Percentiles rank a stretch among this genome's conserved stretches.
phyloP scores from a whole-genome alignment of 768 basidiomycete species.

The Podaxis pistillaris region DNA sequence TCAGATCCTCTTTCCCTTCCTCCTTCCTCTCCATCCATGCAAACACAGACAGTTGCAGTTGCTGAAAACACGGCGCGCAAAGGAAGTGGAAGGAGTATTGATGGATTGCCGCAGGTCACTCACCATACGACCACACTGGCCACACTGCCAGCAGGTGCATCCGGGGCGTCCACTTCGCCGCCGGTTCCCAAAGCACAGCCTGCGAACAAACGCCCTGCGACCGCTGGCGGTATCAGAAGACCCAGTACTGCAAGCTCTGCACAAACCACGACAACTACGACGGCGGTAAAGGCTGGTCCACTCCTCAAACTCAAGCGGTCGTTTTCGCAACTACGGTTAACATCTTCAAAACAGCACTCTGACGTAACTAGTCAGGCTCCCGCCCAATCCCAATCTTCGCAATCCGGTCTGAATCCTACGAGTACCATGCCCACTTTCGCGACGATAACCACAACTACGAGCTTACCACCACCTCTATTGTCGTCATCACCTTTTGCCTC shows the following conservation, averaged over 20 bases:
- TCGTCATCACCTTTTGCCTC: not conserved
- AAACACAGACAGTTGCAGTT: not conserved
- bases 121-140: not conserved
- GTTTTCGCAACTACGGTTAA: constrained; percentile 8
- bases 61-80: not conserved
- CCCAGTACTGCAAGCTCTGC: constrained; percentile 4
- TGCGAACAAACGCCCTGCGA: not conserved
- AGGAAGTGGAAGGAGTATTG: not conserved
- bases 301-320: constrained; percentile 15
- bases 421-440: not conserved
- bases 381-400: not conserved
- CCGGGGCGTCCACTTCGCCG: not conserved
- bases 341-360: constrained; percentile 2
- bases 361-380: not conserved
- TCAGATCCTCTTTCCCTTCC: constrained; percentile 3
- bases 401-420: not conserved
- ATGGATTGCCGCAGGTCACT: not conserved
- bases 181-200: constrained; percentile 11
- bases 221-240: not conserved
- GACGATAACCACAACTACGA: not conserved
- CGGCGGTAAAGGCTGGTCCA: constrained; percentile 1
- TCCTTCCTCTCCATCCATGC: constrained; percentile 5
- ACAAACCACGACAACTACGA: not conserved
- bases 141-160: not conserved
- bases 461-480: not conserved